Evolutionary conservation across 2,329 filamentous ascomycete genomes (phyloP), one percentile per base, ranked within the genome.

Genomic region (Whalleya microplaca): DNA sequence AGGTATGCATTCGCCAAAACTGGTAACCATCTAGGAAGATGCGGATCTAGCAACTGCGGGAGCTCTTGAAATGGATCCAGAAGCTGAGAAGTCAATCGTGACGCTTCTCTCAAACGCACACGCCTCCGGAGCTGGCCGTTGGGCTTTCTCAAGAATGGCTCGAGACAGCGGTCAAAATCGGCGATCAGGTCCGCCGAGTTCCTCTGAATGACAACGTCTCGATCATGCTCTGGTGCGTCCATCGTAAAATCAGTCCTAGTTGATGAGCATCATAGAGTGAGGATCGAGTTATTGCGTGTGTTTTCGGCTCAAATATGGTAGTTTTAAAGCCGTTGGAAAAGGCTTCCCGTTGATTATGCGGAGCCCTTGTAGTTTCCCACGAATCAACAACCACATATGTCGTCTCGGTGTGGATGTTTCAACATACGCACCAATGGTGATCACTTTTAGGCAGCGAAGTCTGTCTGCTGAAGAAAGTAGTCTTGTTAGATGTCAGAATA

Each of bases 31-130:
- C 77, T 82, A 48, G 89, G 86, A 42, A 99, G 81, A 72, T 94
- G 84, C 9, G 91, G 85, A 74, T 99, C 95, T 21, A 99, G 83
- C 41, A 98, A 82, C 72, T 99, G 95, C 18, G 95, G 95, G 63
- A 96, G 88, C 78, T 97, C 93, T 79, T 98, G 94, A 66, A 98
- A 99, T 1, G 90, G 87, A 65, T 97, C 92, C 48, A 99, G 84
- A 3, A 83, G 72, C 61, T 75, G 69, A 18, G 75, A 77, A 18
- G 79, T 78, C 41, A 84, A 67, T 50, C 80, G 75, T 41, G 75
- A 69, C 2, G 78, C 78, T 65, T 85, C 83, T 51, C 77, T 74
- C 8, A 76, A 71, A 21, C 79, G 77, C 40, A 85, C 81, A 51
- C 78, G 77, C 19, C 75, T 76, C 47, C 81, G 76, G n/a, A 83